Base-by-base conservation (phyloP, 1,284 basidiomycete genomes). In the Cutaneotrichosporon mucoides region DNA sequence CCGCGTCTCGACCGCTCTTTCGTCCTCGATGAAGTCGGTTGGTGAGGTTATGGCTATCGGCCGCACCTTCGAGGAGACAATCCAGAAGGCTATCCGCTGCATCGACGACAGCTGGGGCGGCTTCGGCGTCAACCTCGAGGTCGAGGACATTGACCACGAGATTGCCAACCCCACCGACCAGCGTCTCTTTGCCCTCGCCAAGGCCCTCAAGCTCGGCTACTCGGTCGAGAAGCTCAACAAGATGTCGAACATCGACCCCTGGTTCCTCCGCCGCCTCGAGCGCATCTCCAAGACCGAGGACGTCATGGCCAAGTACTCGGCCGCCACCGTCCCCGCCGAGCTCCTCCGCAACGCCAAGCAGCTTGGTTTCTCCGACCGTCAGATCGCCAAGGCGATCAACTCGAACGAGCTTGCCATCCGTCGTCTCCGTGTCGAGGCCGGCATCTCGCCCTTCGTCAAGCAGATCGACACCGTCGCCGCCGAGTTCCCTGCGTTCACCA, bases 41-140 rank as follows among this genome's bases (percentile, higher is more conserved):
- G 95, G 95, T 58, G 95, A 99, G 79, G 95, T 99, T 58, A 99
- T 99, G 96, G 91, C 90, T 65, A 98, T 99, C 67, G 96, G 95
- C 33, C 84, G 95, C 67, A 96, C 92, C 10, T 99, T 99, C 71
- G 95, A 98, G 78, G 95, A 99, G 82, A 94, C 92, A 0, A 89
- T 98, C 63, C 95, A 99, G 78, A 98, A 98, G 81, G 95, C 95
- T 1, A 97, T 99, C 65, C 84, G 95, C 43, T 88, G 92, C 13
- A 96, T 99, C 71, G 95, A 99, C 75, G 93, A 95, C 73, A 87
- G 88, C 66, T 97, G 97, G 78, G 80, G 85, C 69, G 95, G 95
- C 5, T 99, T 99, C 79, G 86, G 89, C 6, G 87, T 79, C 70
- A 71, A 76, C 72, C 67, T 81, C 77, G 81, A 85, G 64, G 88